phyloP scores from a whole-genome alignment of 73 alveolate species.

The Chromera velia region DNA sequence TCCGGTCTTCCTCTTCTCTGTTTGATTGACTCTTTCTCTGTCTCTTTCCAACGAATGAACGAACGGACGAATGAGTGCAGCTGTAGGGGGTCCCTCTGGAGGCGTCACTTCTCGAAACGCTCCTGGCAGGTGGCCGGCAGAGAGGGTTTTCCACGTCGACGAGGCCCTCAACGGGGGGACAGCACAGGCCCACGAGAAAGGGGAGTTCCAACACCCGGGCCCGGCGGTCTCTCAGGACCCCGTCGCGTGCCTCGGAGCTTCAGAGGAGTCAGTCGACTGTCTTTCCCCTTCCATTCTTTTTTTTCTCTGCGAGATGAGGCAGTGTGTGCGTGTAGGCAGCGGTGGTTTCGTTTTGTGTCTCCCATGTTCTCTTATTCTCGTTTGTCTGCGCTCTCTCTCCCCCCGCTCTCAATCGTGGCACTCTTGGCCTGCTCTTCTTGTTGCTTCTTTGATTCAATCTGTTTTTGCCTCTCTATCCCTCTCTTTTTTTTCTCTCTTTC shows the following conservation, averaged over 20 bases:
- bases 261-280: slow-evolving; percentile 62
- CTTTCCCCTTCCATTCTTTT: too few relatives aligned
- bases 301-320: not conserved
- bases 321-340: not conserved
- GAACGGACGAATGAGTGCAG: too few relatives aligned
- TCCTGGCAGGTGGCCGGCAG: not conserved
- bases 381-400: not conserved
- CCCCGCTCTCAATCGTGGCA: too few relatives aligned
- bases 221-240: slow-evolving; percentile 77
- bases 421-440: too few relatives aligned
- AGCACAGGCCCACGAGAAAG: slow-evolving; percentile 44
- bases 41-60: too few relatives aligned
- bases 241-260: slow-evolving; percentile 85
- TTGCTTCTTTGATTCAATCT: too few relatives aligned
- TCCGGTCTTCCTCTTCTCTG: too few relatives aligned
- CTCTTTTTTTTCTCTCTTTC: too few relatives aligned
- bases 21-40: too few relatives aligned
- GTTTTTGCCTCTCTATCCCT: too few relatives aligned
- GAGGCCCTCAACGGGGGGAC: slow-evolving; percentile 26
- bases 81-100: too few relatives aligned
- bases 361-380: not conserved
- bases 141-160: slow-evolving; percentile 27
- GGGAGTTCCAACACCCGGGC: slow-evolving; percentile 48
- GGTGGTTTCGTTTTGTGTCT: not conserved
- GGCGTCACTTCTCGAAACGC: too few relatives aligned